phyloP scores from a whole-genome alignment of 2,329 filamentous ascomycete species.

The Mycosphaerella sp. region DNA sequence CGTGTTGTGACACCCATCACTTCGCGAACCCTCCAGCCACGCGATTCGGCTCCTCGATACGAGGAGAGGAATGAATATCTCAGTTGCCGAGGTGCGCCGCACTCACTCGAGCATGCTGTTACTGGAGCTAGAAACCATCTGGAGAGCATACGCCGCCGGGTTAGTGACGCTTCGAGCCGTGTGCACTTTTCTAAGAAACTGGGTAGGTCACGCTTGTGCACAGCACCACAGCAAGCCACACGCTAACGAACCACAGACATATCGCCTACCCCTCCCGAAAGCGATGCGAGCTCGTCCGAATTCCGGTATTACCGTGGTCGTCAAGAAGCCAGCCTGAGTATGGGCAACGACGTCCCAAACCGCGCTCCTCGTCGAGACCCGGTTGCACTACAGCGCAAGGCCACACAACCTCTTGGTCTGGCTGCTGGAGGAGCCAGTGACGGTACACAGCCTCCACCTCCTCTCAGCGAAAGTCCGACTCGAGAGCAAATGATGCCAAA shows the following conservation, averaged over 20 bases:
- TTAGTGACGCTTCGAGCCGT: slow-evolving; percentile 21
- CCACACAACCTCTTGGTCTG: neutral
- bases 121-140: neutral
- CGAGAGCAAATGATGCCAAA: neutral
- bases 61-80: slow-evolving; percentile 4
- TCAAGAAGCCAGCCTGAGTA: neutral
- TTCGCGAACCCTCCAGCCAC: neutral
- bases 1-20: slow-evolving; percentile 1
- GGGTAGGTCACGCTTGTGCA: neutral
- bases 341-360: slow-evolving; percentile 12
- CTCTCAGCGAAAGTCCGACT: slow-evolving; percentile 27
- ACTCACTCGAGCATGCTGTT: neutral
- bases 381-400: neutral
- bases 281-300: slow-evolving; percentile 28
- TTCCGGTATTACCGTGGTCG: slow-evolving; percentile 14
- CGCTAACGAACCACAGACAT: slow-evolving; percentile 21
- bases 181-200: slow-evolving; percentile 30
- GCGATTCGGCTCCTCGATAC: neutral
- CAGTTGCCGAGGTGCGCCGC: slow-evolving; percentile 3
- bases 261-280: slow-evolving; percentile 30
- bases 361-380: neutral
- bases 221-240: neutral
- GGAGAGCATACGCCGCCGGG: slow-evolving; percentile 4
- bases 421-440: neutral
- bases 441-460: slow-evolving; percentile 2